A percentile compares a stretch with the other conserved stretches of the same genome.
phyloP scores from a whole-genome alignment of 1,139 yeast genomes.

The Taphrina confusa region DNA sequence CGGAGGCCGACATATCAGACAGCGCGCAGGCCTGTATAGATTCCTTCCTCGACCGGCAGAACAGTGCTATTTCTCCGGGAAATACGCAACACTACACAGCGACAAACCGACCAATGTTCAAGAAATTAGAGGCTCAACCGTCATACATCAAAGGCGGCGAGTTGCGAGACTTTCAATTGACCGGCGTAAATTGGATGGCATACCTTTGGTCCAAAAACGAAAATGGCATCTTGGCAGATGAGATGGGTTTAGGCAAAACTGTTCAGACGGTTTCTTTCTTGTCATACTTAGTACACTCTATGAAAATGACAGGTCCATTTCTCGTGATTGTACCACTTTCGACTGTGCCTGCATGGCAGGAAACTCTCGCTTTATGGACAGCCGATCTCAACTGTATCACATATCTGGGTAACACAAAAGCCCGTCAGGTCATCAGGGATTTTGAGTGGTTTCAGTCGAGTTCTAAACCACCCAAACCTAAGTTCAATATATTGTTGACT shows the following conservation, averaged over 20 bases:
- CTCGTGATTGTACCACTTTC: conserved; percentile 93
- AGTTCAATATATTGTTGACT: conserved; percentile 83
- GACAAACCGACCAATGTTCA: conserved; percentile 77
- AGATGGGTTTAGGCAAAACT: conserved; percentile 98
- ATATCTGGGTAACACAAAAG: conserved; percentile 86
- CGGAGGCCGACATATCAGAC: conserved; percentile 80
- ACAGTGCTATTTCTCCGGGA: conserved; percentile 81
- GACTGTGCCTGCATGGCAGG: conserved; percentile 99
- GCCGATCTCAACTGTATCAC: conserved; percentile 92
- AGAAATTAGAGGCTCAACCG: conserved; percentile 84
- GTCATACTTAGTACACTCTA: conserved; percentile 89
- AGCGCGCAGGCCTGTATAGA: conserved; percentile 83
- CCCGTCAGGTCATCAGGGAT: conserved; percentile 79
- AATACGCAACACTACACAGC: conserved; percentile 69
- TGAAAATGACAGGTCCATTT: conserved; percentile 97
- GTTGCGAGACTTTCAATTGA: conserved; percentile 92
- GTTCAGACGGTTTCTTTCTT: conserved; percentile 94
- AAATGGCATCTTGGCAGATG: conserved; percentile 97
- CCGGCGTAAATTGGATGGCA: conserved; percentile 99
- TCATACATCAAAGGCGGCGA: conserved; percentile 87
- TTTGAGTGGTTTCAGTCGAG: conserved; percentile 74
- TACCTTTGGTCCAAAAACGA: conserved; percentile 96
- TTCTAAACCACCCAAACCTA: conserved; percentile 61
- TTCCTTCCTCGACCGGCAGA: conserved; percentile 75
- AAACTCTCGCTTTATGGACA: conserved; percentile 95